Evolutionary conservation across 768 basidiomycete species (phyloP).

Genomic region (Kwoniella dejecticola): DNA sequence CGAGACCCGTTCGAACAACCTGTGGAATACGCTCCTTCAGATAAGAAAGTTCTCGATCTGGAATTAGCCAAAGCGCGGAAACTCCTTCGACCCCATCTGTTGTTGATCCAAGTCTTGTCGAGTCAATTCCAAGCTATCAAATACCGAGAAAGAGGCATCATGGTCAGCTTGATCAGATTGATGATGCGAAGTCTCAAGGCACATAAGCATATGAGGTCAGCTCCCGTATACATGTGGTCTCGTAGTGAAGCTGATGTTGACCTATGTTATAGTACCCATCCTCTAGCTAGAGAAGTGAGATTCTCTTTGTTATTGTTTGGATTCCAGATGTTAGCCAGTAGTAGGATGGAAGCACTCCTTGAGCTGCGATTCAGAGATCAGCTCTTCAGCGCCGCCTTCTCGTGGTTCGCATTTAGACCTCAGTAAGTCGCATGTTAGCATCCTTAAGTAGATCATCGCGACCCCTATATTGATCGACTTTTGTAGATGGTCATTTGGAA

Average conservation of each 20-base stretch:
- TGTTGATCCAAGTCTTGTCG: slow-evolving; percentile 82
- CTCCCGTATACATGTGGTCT: slow-evolving; percentile 13
- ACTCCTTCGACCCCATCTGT: slow-evolving; percentile 75
- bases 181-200: slow-evolving; percentile 77
- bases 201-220: slow-evolving; percentile 72
- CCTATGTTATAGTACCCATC: slow-evolving; percentile 69
- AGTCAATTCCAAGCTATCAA: slow-evolving; percentile 92
- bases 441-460: not conserved
- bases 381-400: slow-evolving; percentile 77
- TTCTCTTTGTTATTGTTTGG: slow-evolving; percentile 91
- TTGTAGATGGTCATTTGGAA: slow-evolving; percentile 93
- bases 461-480: not conserved
- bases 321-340: slow-evolving; percentile 86
- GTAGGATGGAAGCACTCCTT: slow-evolving; percentile 76
- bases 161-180: slow-evolving; percentile 81
- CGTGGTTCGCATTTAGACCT: slow-evolving; percentile 91
- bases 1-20: slow-evolving; percentile 84
- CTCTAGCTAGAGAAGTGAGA: slow-evolving; percentile 83
- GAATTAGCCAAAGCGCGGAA: slow-evolving; percentile 70
- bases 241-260: slow-evolving; percentile 8
- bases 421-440: slow-evolving; percentile 67
- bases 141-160: slow-evolving; percentile 79
- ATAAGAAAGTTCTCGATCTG: slow-evolving; percentile 75
- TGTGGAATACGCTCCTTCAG: slow-evolving; percentile 84
- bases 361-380: slow-evolving; percentile 74